Conservation (phyloP, 352 stramenopile species). For the Pythium grandisporangium region DNA sequence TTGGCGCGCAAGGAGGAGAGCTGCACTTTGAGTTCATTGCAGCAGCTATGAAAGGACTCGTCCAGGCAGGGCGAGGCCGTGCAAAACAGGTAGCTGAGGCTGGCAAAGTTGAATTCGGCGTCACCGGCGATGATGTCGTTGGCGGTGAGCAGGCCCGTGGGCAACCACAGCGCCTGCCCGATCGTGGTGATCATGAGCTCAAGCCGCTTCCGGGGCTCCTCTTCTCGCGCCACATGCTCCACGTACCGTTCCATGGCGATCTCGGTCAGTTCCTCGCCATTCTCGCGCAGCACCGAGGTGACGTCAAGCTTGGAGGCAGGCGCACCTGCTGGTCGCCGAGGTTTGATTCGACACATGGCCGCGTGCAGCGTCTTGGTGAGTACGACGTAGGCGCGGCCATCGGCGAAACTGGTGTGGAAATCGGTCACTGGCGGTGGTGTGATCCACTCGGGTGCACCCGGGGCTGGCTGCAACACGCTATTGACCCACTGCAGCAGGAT, state of each 20-base stretch:
- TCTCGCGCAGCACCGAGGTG: slow-evolving; percentile 56
- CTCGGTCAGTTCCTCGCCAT: slow-evolving; percentile 71
- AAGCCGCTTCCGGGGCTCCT: slow-evolving; percentile 38
- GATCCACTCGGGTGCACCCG: slow-evolving; percentile 49
- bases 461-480: slow-evolving; percentile 29
- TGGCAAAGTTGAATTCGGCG: slow-evolving; percentile 68
- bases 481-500: slow-evolving; percentile 78
- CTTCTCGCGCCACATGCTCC: slow-evolving; percentile 45
- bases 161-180: slow-evolving; percentile 64
- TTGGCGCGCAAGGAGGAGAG: slow-evolving; percentile 39
- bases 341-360: slow-evolving; percentile 44
- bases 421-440: slow-evolving; percentile 38
- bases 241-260: slow-evolving; percentile 70
- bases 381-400: slow-evolving; percentile 41
- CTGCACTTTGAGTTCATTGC: slow-evolving; percentile 42
- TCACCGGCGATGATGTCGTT: slow-evolving; percentile 68
- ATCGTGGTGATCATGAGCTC: slow-evolving; percentile 67
- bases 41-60: slow-evolving; percentile 33
- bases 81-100: slow-evolving; percentile 57
- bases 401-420: slow-evolving; percentile 53
- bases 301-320: slow-evolving; percentile 36
- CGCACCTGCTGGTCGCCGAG: slow-evolving; percentile 17
- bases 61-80: slow-evolving; percentile 49
- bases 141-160: slow-evolving; percentile 37
- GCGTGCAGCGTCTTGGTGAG: slow-evolving; percentile 58